Evolutionary conservation across 2,329 filamentous ascomycete species (phyloP), one percentile per base, ranked within the genome.

Genomic region (Penicillium sp.): DNA sequence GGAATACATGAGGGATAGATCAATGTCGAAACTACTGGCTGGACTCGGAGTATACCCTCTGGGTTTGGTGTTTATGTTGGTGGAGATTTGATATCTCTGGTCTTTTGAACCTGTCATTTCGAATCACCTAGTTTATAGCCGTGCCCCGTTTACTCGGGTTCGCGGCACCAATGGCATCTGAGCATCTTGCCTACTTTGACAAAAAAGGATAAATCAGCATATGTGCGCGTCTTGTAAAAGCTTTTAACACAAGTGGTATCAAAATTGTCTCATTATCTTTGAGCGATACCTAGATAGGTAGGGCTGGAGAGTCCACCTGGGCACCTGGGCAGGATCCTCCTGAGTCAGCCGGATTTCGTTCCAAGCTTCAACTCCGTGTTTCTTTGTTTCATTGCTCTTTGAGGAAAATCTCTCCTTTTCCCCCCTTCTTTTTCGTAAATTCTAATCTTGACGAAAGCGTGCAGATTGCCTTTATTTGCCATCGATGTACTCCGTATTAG

Each of bases 141-240:
- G 53, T 62, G 62, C 47, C 62, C 62, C 62, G 62, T 65, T 65
- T 52, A 51, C 58, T 65, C 62, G 62, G 62, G 61, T 56, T 45
- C 54, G 56, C 53, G 50, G 60, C 47, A 27, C 55, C 55, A 55
- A 59, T 55, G 56, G 40, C 54, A 58, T 57, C 56, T 58, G 49
- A 52, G 41, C 54, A 53, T 46, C 57, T 56, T 55, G 55, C 55
- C 56, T 53, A 44, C 56, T 56, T 50, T 52, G 37, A 42, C 25
- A 60, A 55, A 54, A 62, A 60, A 62, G 55, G 55, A 54, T 21
- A 56, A 54, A 52, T 40, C 21, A 38, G 34, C 16, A 27, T n/a
- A 21, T 25, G 23, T 25, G 23, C 18, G 23, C 18, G 12, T 23
- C 5, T 8, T 21, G 12, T 44, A 44, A 4, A 35, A 10, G 3